Percentiles rank a stretch among this genome's conserved stretches.
phyloP scores from a whole-genome alignment of 2,329 filamentous ascomycete species.

The Malbranchea cinnamomea region DNA sequence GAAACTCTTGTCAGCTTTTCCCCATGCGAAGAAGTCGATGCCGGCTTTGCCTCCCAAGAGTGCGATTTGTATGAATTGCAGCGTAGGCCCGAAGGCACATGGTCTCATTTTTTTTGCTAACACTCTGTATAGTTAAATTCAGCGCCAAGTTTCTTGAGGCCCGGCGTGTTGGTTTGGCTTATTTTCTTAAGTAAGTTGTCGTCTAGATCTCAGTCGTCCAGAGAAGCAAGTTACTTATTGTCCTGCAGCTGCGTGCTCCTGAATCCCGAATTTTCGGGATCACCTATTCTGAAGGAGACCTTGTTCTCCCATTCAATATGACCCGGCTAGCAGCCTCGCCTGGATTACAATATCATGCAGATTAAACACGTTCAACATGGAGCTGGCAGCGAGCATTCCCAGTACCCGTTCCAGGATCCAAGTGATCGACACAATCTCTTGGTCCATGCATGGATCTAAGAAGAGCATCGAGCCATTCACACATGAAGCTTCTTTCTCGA shows the following conservation, averaged over 20 bases:
- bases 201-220: background rate
- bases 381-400: too few species aligned
- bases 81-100: background rate
- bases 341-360: too few species aligned
- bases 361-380: too few species aligned
- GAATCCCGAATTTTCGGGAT: slow-evolving; percentile 86
- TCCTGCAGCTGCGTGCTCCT: slow-evolving; percentile 62
- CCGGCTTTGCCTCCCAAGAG: slow-evolving; percentile 87
- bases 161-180: slow-evolving; percentile 65
- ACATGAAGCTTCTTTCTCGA: too few species aligned
- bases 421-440: too few species aligned
- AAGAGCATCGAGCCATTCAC: too few species aligned
- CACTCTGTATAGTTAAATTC: slow-evolving; percentile 42
- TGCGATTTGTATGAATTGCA: slow-evolving; percentile 51
- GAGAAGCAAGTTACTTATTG: slow-evolving; percentile 6
- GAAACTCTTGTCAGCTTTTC: slow-evolving; percentile 65
- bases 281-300: slow-evolving; percentile 83
- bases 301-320: slow-evolving; percentile 39
- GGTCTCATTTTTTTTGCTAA: slow-evolving; percentile 4
- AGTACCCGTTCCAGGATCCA: too few species aligned
- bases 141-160: slow-evolving; percentile 73
- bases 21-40: slow-evolving; percentile 68
- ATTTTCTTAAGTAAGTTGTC: slow-evolving; percentile 72
- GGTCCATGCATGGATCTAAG: too few species aligned
- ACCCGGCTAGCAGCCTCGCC: slow-evolving; percentile 3